Evolutionary conservation across 371 early-diverging fungal genomes (phyloP).

Genomic region (Circinella umbellata): DNA sequence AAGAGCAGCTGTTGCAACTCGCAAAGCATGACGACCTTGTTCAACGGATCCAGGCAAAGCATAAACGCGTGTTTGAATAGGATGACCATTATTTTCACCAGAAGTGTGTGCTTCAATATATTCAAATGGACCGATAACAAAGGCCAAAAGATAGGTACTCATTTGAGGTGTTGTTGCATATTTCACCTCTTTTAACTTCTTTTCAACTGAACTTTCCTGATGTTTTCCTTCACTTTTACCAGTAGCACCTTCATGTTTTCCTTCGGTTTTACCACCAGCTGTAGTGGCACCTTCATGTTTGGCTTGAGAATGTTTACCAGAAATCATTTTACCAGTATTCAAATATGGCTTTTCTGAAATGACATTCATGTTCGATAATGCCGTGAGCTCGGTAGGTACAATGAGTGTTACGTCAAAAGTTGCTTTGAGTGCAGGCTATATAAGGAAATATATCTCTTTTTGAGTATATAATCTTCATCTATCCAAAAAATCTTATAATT

Average conservation of each 20-base stretch:
- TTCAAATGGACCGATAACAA: constrained; percentile 86
- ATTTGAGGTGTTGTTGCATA: constrained; percentile 90
- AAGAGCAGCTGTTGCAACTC: constrained; percentile 71
- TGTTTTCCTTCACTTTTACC: constrained; percentile 16
- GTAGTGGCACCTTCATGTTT: constrained; percentile 3
- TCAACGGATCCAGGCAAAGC: constrained; percentile 72
- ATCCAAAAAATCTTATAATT: not conserved
- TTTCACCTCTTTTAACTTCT: constrained; percentile 63
- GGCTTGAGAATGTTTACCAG: constrained; percentile 7
- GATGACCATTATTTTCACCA: constrained; percentile 55
- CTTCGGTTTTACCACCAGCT: not conserved
- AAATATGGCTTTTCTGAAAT: constrained; percentile 55
- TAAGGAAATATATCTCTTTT: not conserved
- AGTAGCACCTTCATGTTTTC: constrained; percentile 12
- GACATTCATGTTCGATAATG: constrained; percentile 88
- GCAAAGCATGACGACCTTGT: constrained; percentile 79
- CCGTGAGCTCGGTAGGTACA: constrained; percentile 72
- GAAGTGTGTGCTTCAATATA: constrained; percentile 78
- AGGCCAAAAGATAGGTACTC: constrained; percentile 88
- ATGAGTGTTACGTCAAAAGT: constrained; percentile 85
- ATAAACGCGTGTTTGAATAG: constrained; percentile 80
- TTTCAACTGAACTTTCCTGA: constrained; percentile 10
- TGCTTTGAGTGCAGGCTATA: constrained; percentile 83
- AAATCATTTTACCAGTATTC: constrained; percentile 28
- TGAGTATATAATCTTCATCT: not conserved